Conservation (phyloP, 345 rosid genomes). For the Carallia brachiata region DNA sequence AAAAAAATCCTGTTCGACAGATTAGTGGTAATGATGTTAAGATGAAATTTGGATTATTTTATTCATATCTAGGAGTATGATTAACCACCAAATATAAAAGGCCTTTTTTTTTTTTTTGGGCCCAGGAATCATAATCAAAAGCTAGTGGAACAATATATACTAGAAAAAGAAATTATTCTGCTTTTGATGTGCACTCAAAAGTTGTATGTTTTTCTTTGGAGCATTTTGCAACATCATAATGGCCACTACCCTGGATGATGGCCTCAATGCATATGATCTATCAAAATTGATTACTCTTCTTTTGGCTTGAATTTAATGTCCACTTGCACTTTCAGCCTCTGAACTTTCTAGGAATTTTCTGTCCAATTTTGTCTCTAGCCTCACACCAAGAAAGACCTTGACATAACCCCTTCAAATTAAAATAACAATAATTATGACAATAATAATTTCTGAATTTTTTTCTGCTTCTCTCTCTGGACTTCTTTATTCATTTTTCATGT, state of each 20-base stretch:
- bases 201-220: neutral
- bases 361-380: neutral
- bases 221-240: constrained; percentile 12
- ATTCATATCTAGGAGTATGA: neutral
- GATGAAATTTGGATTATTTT: neutral
- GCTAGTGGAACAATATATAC: neutral
- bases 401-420: too few species aligned
- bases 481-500: too few species aligned
- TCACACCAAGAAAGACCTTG: too few species aligned
- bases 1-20: neutral
- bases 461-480: too few species aligned
- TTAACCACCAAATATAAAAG: neutral
- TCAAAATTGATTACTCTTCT: neutral
- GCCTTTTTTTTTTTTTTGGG: neutral
- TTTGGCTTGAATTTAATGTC: too few species aligned
- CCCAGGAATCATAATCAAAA: constrained; percentile 13
- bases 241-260: constrained; percentile 6
- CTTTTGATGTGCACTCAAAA: neutral
- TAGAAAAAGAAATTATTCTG: constrained; percentile 2
- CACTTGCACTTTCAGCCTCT: too few species aligned
- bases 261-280: neutral
- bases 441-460: too few species aligned
- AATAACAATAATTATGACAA: too few species aligned
- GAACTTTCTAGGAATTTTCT: too few species aligned
- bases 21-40: neutral